Base-by-base conservation (phyloP, 2,329 filamentous ascomycete species). In the Aspergillus neoniger region DNA sequence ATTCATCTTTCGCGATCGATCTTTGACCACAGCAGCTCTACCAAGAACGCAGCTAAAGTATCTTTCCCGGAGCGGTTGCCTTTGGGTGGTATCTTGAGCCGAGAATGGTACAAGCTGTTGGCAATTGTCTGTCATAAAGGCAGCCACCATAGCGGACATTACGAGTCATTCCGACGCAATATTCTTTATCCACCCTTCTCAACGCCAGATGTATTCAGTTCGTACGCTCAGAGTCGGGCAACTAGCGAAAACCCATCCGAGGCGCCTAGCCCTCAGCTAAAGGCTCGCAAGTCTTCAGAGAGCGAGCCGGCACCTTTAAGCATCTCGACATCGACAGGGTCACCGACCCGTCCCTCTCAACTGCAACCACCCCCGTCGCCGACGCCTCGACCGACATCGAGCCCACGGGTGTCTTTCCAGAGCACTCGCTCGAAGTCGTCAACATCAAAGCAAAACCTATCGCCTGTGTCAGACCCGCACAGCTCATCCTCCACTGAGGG, bases 1-100 rank as follows among this genome's bases (percentile, higher is more conserved):
- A 88, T 99, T 60, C 95, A 99, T 73, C 84, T 99, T 19, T 97
- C 92, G 1, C 87, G 95, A 52, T 97, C 93, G 25, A 96, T 98
- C 67, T 99, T 92, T 77, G 92, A 95, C 67, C 82, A 84, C 21
- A 86, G 87, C 52, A 87, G 86, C 63, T 96, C 93, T 0, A 89
- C 89, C 47, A 99, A 99, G 78, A 99, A 99, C 74, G 88, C 91
- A 61, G 94, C 94, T 69, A 98, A 96, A 74, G 93, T 99, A 2
- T 82, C 90, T 0, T 99, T 98, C 69, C 93, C 93, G 0, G 94
- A 98, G 75, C 84, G 85, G n/a, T 77, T 99, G 2, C 86, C 91
- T 0, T 80, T 99, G 3, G 95, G 95, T 1, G 88, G 92, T 0
- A 80, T 98, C 23, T 78, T 95, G 47, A 85, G 90, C 59, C 88